Conservation (phyloP, 2,329 filamentous ascomycete genomes). For the Fusarium continuum region DNA sequence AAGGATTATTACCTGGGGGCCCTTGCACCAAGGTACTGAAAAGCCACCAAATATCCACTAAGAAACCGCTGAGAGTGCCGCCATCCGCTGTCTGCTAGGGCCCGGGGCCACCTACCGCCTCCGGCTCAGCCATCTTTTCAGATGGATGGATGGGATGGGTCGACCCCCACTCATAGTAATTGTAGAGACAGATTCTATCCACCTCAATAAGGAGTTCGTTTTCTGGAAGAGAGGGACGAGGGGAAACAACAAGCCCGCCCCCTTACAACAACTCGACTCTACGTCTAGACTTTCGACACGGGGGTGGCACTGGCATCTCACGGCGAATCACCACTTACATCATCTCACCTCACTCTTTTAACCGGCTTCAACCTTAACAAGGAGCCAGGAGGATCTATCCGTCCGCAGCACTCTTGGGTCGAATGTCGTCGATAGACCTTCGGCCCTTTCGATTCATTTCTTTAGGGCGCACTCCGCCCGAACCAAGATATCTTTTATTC, state of each 20-base stretch:
- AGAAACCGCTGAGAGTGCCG: conserved; percentile 13
- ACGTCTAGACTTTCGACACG: neutral
- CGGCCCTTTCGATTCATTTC: conserved; percentile 34
- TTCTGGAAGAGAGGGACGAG: conserved; percentile 24
- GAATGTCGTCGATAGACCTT: conserved; percentile 36
- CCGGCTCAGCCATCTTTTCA: conserved; percentile 26
- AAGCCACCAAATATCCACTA: neutral
- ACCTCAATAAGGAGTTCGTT: conserved; percentile 35
- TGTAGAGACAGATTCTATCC: conserved; percentile 22
- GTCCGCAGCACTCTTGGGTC: conserved; percentile 28
- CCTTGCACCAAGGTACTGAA: neutral
- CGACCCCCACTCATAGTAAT: conserved; percentile 29
- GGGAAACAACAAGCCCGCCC: conserved; percentile 13
- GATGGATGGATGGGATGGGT: conserved; percentile 11
- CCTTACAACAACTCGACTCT: conserved; percentile 16
- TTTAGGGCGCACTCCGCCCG: conserved; percentile 39
- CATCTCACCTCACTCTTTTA: conserved; percentile 12
- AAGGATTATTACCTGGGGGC: conserved; percentile 6
- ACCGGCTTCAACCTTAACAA: conserved; percentile 25
- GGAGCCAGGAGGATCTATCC: conserved; percentile 34
- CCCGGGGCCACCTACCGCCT: conserved; percentile 19
- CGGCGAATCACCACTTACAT: conserved; percentile 21
- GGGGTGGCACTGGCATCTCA: conserved; percentile 11
- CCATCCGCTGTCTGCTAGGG: conserved; percentile 27
- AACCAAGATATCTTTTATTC: conserved; percentile 13